Evolutionary conservation across 1,284 basidiomycete genomes (phyloP).

Genomic region (Austroboletus rostrupii): DNA sequence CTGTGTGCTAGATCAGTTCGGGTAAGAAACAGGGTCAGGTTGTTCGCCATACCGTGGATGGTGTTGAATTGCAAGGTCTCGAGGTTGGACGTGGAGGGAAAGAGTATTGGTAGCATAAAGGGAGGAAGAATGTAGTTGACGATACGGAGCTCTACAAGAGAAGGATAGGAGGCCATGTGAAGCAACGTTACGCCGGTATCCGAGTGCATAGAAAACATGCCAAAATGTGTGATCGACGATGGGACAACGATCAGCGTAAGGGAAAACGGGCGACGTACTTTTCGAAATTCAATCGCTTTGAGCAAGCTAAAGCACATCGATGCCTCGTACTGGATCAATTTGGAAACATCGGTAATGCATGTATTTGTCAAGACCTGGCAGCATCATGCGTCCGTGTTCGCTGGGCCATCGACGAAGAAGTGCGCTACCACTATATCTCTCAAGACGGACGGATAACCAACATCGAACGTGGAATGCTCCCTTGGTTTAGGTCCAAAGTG

Average conservation of each 20-base stretch:
- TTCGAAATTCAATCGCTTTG: conserved; percentile 14
- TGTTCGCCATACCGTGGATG: conserved; percentile 32
- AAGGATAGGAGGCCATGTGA: conserved; percentile 14
- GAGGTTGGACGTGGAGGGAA: conserved; percentile 38
- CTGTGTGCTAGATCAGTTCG: neutral
- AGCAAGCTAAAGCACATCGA: conserved; percentile 51
- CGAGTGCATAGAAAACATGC: conserved; percentile 1
- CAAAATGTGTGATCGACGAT: conserved; percentile 22
- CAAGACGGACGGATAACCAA: conserved; percentile 51
- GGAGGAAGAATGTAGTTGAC: conserved; percentile 11
- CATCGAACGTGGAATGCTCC: conserved; percentile 50
- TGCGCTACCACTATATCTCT: conserved; percentile 39
- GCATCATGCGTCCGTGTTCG: conserved; percentile 7
- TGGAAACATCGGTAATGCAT: conserved; percentile 49
- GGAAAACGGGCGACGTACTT: neutral
- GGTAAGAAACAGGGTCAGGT: conserved; percentile 42
- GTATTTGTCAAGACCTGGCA: conserved; percentile 52
- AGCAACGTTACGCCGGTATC: conserved; percentile 11
- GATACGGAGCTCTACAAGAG: conserved; percentile 24
- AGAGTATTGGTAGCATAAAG: conserved; percentile 32
- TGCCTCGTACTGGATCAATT: conserved; percentile 50
- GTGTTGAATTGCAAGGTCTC: conserved; percentile 41
- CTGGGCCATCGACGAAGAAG: conserved; percentile 1
- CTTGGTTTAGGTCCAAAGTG: conserved; percentile 58
- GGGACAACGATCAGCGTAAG: conserved; percentile 14